Evolutionary conservation across 2,329 filamentous ascomycete genomes (phyloP), one percentile per base, ranked within the genome.

Genomic region (Fusarium chuoi): DNA sequence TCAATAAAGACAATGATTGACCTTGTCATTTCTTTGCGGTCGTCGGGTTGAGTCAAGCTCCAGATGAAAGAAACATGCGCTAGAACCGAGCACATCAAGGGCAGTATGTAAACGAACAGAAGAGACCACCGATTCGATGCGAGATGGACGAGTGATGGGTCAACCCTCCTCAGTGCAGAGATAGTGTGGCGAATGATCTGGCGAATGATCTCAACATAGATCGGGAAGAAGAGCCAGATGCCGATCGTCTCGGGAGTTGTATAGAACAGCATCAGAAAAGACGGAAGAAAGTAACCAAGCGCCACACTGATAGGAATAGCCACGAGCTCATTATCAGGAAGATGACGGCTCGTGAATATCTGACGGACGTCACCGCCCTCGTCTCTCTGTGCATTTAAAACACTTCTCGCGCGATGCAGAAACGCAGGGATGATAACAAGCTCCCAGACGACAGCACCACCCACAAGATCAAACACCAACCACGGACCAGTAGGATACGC

Each of bases 151-250:
- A 78, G 79, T 7, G 76, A 73, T 14, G 79, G 78, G 24, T 79
- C 78, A 10, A 71, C 78, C 45, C 75, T 68, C 18, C 78, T 70
- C 35, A 79, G 74, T 22, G 79, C 58, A 4, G 66, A 74, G 33
- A 78, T 64, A 13, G 82, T 67, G 41, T 62, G 73, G 18, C 83
- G 81, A 38, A 85, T 79, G 13, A 71, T 78, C 59, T 83, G 81
- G 1, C 86, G 85, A 24, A 87, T 67, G 17, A 85, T 65, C 6
- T 84, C 82, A 3, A 88, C 86, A 78, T 85, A 87, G 49, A 87
- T 62, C 0, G 87, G 87, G 77, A 87, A 88, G 76, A 88, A 83
- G 20, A 89, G 81, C 87, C 87, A 89, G n/a, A 83, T 62, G 12
- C 81, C 73, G 38, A 88, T 82, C 26, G 82, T 73, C 18, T 73